These are phyloP conservation scores for Lasiosphaeria miniovina DNA, from an alignment of 495 filamentous ascomycete genomes.

Conservation along the genomic window DNA sequence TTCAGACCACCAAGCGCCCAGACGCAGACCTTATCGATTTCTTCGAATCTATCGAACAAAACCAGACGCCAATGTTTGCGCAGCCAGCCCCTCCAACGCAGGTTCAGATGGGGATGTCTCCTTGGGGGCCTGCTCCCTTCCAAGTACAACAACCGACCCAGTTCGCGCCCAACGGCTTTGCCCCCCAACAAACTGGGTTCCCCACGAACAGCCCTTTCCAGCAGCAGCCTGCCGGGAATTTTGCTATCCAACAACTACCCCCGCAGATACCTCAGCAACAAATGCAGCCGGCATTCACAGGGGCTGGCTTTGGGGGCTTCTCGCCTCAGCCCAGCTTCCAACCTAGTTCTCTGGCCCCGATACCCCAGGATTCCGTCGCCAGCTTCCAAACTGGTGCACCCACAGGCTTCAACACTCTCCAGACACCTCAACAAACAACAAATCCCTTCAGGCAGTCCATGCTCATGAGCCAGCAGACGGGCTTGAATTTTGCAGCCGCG, in stretches of 20 bases:
- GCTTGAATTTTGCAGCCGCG: conserved; percentile 28
- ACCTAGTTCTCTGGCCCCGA: conserved; percentile 51
- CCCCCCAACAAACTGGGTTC: conserved; percentile 46
- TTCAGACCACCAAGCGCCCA: conserved; percentile 53
- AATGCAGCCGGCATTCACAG: conserved; percentile 56
- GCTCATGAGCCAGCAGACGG: conserved; percentile 58
- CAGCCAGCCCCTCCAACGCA: conserved; percentile 36
- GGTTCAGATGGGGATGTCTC: conserved; percentile 31
- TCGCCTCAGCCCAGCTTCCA: conserved; percentile 60
- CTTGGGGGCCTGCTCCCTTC: conserved; percentile 32
- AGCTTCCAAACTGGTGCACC: conserved; percentile 45
- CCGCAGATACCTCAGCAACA: conserved; percentile 46
- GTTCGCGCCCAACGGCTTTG: conserved; percentile 54
- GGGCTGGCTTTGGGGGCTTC: conserved; percentile 85
- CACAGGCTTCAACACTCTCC: conserved; percentile 43
- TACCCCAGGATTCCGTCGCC: conserved; percentile 63
- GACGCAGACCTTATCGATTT: conserved; percentile 92
- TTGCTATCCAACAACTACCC: conserved; percentile 38
- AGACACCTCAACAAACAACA: conserved; percentile 56
- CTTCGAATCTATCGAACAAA: conserved; percentile 94
- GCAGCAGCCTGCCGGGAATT: too few relatives aligned
- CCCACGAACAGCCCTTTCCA: conserved; percentile 46
- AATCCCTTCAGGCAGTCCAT: conserved; percentile 91
- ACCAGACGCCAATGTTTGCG: conserved; percentile 68
- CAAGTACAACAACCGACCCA: conserved; percentile 29